Evolutionary conservation across 2,329 filamentous ascomycete genomes (phyloP), one percentile per base, ranked within the genome.

Genomic region (Colletotrichum sidae): DNA sequence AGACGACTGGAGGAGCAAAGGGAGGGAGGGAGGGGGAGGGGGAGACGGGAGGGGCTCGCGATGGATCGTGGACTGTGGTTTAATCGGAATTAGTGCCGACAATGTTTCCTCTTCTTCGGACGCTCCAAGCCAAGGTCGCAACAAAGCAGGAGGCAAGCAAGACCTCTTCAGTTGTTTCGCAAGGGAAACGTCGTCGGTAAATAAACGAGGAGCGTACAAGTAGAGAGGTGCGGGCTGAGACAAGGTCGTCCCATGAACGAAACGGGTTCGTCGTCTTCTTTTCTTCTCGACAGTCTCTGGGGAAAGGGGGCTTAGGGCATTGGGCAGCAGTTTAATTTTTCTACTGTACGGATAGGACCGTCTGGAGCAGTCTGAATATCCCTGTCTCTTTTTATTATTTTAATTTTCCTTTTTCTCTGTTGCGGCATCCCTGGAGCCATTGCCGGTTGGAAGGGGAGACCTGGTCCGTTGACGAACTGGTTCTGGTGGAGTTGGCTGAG

Each of bases 181-280:
- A 55, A 61, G 45, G 50, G 47, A 45, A 39, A 47, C 12, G 42
- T 34, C 13, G 13, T 54, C 17, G 50, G 33, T 45, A 41, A 52
- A 34, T 54, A 49, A 52, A 49, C 50, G 15, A 39, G 33, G 9
- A 61, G 13, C 35, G 17, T 12, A 11, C 7, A 37, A 55, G 34
- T 33, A 47, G 34, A 49, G 25, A 56, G 35, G 35, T 39, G 50
- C 50, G 45, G 51, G 50, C 51, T 55, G 15, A 25, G 56, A 65
- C 62, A 61, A 61, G 62, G 62, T 61, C 51, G 50, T 65, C 52
- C 57, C 62, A 65, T 65, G 62, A 37, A 65, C 38, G 17, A 46
- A 39, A 55, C 34, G 37, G 51, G 57, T 61, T 55, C 39, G 46
- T 52, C 62, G 49, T 46, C 39, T 54, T 45, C 60, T 60, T 60